These are phyloP conservation scores for Mycena vulgaris DNA, from an alignment of 768 basidiomycete species.

Conservation along the genomic window DNA sequence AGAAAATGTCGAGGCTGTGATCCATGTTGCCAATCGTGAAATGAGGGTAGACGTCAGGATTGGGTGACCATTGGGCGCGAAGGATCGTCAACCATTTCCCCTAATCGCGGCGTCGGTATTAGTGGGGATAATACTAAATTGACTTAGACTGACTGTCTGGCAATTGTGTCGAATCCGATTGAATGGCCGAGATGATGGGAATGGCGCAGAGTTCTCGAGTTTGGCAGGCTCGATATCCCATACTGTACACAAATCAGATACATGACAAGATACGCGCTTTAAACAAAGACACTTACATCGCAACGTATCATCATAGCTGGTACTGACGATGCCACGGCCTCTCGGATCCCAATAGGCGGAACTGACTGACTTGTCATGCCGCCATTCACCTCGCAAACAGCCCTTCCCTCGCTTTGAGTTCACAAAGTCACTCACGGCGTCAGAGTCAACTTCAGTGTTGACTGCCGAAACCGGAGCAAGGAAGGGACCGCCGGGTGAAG, in stretches of 20 bases:
- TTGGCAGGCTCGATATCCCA: constrained; percentile 78
- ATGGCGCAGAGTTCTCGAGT: constrained; percentile 62
- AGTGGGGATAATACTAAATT: background rate
- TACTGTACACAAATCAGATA: constrained; percentile 60
- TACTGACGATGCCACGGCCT: constrained; percentile 85
- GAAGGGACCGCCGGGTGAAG: constrained; percentile 43
- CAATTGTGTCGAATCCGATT: constrained; percentile 78
- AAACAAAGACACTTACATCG: constrained; percentile 65
- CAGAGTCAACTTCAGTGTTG: constrained; percentile 55
- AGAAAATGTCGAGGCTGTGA: constrained; percentile 81
- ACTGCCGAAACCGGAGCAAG: constrained; percentile 28
- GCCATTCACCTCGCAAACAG: constrained; percentile 73
- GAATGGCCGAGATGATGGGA: constrained; percentile 77
- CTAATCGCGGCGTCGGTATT: constrained; percentile 52
- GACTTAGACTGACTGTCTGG: constrained; percentile 73
- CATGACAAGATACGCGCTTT: background rate
- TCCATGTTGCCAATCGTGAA: constrained; percentile 91
- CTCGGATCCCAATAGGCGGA: constrained; percentile 91
- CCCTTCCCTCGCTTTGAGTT: constrained; percentile 68
- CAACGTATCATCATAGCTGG: constrained; percentile 86
- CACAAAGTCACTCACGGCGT: constrained; percentile 64
- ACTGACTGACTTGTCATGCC: constrained; percentile 83
- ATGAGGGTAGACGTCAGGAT: constrained; percentile 86
- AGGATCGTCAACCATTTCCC: constrained; percentile 88
- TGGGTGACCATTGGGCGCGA: constrained; percentile 83